Conservation (phyloP, 164 flowering plant species). For the Stephania cephalantha region DNA sequence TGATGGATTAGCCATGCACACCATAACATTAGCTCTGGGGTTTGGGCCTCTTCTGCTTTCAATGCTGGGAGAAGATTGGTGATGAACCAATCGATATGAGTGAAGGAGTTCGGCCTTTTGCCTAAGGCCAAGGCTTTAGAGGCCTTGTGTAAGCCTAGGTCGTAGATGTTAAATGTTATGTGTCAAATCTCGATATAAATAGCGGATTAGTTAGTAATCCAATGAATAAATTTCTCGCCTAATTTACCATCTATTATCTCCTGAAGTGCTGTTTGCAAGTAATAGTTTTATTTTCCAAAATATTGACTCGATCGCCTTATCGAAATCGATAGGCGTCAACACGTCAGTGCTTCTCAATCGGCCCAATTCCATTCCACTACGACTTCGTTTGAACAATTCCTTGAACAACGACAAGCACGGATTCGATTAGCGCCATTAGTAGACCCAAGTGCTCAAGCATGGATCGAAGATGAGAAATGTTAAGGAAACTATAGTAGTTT, state of each 20-base stretch:
- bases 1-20: neutral
- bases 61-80: neutral
- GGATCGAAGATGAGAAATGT: conserved; percentile 68
- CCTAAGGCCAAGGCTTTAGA: neutral
- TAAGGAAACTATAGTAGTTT: no score
- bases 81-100: neutral
- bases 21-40: neutral
- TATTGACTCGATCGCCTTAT: conserved; percentile 43
- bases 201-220: no score
- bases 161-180: no score
- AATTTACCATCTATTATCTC: no score
- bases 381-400: conserved; percentile 64
- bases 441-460: conserved; percentile 18
- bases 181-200: no score
- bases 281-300: conserved; percentile 28
- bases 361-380: conserved; percentile 44
- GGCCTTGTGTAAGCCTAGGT: neutral
- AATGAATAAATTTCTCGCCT: no score
- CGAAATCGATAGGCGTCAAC: conserved; percentile 48
- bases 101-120: neutral
- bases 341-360: conserved; percentile 21
- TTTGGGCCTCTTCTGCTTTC: neutral
- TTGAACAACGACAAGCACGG: conserved; percentile 45
- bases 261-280: no score
- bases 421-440: conserved; percentile 6